Conservation (phyloP, 2,329 filamentous ascomycete genomes). For the Lasiodiplodia gonubiensis region DNA sequence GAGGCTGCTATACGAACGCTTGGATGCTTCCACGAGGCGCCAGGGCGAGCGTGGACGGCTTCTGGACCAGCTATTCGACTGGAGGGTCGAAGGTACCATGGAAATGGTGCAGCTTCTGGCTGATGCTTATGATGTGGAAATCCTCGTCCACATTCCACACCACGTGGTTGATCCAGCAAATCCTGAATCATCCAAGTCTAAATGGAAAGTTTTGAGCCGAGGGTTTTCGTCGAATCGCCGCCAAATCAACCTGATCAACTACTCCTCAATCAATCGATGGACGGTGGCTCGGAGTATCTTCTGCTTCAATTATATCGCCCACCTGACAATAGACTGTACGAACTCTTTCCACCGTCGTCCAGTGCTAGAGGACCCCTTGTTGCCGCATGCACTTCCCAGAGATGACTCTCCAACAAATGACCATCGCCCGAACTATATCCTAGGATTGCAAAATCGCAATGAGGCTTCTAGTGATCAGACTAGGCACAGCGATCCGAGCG, state of each 20-base stretch:
- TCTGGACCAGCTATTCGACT: slow-evolving; percentile 8
- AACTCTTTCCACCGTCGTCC: background rate
- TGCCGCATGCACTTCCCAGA: background rate
- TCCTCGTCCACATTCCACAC: slow-evolving; percentile 8
- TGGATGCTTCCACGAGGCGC: background rate
- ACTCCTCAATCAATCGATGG: slow-evolving; percentile 3
- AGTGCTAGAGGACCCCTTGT: background rate
- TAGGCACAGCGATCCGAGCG: background rate
- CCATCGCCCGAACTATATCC: background rate
- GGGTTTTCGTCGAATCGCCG: background rate
- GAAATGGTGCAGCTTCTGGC: slow-evolving; percentile 9
- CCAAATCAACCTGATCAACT: background rate
- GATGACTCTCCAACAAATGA: background rate
- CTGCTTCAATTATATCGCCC: background rate
- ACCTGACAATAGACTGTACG: background rate
- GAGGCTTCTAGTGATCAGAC: background rate
- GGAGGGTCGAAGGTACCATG: slow-evolving; percentile 6
- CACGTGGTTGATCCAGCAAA: no score
- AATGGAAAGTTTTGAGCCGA: slow-evolving; percentile 3
- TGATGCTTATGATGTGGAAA: background rate
- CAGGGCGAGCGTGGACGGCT: background rate
- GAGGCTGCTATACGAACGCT: slow-evolving; percentile 2
- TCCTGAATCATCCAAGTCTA: no score
- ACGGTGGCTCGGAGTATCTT: background rate
- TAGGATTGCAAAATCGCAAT: background rate